A percentile compares a stretch with the other conserved stretches of the same genome.
Evolutionary conservation across 1,284 basidiomycete genomes (phyloP).

Genomic region (Lignosus rhinocerotis): DNA sequence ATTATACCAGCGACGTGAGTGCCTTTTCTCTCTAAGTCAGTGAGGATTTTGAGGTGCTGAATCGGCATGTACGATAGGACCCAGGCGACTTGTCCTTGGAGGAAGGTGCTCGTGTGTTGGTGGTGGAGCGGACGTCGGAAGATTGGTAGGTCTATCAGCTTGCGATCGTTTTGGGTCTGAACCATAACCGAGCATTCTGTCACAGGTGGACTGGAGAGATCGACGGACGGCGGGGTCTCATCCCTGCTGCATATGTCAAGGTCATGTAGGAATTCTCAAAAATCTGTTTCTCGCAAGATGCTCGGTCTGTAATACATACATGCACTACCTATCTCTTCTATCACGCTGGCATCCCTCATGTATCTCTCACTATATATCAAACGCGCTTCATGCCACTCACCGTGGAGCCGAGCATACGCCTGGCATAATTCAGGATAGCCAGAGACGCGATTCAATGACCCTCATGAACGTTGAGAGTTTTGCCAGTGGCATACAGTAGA

Average conservation of each 20-base stretch:
- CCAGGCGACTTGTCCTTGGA: slow-evolving; percentile 61
- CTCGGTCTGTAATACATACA: not conserved
- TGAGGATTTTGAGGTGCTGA: not conserved
- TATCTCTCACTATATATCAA: no score
- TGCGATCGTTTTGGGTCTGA: not conserved
- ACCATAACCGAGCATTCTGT: not conserved
- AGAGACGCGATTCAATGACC: no score
- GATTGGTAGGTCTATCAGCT: slow-evolving; percentile 57
- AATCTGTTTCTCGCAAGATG: not conserved
- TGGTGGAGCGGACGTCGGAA: slow-evolving; percentile 65
- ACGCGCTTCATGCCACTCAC: no score
- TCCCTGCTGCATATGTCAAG: slow-evolving; percentile 77
- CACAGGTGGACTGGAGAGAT: slow-evolving; percentile 75
- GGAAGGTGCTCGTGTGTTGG: slow-evolving; percentile 54
- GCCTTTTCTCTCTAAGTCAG: not conserved
- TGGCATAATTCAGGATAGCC: no score
- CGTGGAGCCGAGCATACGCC: no score
- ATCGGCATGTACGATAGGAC: slow-evolving; percentile 44
- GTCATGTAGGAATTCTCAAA: slow-evolving; percentile 35
- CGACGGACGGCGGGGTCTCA: slow-evolving; percentile 62
- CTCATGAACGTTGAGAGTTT: no score
- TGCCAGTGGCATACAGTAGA: no score
- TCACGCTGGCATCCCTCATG: no score
- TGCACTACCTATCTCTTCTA: not conserved
- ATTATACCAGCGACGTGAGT: slow-evolving; percentile 66